Evolutionary conservation across 768 basidiomycete genomes (phyloP).

Genomic region (Albatrellus ellisii): DNA sequence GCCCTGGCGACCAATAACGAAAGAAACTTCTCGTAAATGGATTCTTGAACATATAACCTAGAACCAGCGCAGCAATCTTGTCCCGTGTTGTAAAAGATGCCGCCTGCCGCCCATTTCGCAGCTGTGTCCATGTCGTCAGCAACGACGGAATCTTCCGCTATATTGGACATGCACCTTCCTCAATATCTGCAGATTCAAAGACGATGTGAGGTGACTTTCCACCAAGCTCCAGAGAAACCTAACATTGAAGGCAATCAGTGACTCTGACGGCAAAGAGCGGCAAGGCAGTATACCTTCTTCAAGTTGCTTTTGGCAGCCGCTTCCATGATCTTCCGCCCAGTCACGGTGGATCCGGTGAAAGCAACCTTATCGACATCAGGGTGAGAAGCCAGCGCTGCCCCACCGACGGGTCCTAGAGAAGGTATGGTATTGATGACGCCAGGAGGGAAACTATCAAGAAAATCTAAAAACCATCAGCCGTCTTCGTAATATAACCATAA

Average conservation of each 20-base stretch:
- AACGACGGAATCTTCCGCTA: background rate
- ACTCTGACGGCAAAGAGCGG: background rate
- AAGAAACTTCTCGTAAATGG: constrained; percentile 78
- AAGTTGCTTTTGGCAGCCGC: constrained; percentile 89
- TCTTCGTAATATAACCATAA: background rate
- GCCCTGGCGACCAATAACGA: constrained; percentile 50
- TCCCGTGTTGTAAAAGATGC: constrained; percentile 82
- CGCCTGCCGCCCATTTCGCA: constrained; percentile 75
- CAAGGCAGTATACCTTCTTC: constrained; percentile 52
- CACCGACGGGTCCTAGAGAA: constrained; percentile 70
- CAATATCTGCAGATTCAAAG: constrained; percentile 85
- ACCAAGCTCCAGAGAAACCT: constrained; percentile 88
- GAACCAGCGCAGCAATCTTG: constrained; percentile 93
- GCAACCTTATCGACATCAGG: constrained; percentile 87
- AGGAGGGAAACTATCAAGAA: constrained; percentile 56
- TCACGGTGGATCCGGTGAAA: constrained; percentile 86
- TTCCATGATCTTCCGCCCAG: constrained; percentile 83
- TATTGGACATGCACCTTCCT: constrained; percentile 42
- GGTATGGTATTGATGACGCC: constrained; percentile 87
- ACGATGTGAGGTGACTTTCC: constrained; percentile 86
- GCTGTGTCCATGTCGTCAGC: constrained; percentile 26
- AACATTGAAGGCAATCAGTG: background rate
- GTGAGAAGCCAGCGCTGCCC: constrained; percentile 75
- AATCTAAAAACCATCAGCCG: constrained; percentile 7
- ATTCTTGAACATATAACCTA: constrained; percentile 79